These are phyloP conservation scores for Pugionium dolabratum DNA, from an alignment of 345 rosid species.

Conservation along the genomic window DNA sequence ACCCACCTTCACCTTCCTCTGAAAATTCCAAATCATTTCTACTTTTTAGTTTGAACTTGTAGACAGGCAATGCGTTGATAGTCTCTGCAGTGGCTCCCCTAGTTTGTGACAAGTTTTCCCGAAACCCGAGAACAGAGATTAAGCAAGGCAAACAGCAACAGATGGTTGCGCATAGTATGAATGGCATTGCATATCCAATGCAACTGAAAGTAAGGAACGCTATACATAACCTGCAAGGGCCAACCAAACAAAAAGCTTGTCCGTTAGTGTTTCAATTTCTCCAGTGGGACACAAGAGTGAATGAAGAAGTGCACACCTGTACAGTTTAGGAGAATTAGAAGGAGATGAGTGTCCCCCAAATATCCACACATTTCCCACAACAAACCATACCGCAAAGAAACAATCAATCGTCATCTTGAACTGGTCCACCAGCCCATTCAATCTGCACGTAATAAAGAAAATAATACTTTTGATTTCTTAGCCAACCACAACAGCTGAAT, in stretches of 20 bases:
- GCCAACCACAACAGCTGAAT: slow-evolving; percentile 1
- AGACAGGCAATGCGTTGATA: slow-evolving; percentile 72
- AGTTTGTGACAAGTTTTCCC: slow-evolving; percentile 69
- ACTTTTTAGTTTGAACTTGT: slow-evolving; percentile 60
- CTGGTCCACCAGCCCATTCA: slow-evolving; percentile 71
- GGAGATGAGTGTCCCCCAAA: slow-evolving; percentile 80
- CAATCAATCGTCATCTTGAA: slow-evolving; percentile 89
- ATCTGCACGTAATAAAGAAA: slow-evolving; percentile 45
- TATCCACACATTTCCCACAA: slow-evolving; percentile 93
- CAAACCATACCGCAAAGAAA: slow-evolving; percentile 96
- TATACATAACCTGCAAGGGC: slow-evolving; percentile 74
- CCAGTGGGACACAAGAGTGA: background rate
- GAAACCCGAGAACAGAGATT: slow-evolving; percentile 77
- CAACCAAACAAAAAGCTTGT: slow-evolving; percentile 26
- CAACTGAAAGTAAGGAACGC: slow-evolving; percentile 92
- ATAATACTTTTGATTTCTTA: background rate
- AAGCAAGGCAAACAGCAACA: slow-evolving; percentile 94
- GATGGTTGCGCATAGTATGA: slow-evolving; percentile 83
- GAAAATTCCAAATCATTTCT: slow-evolving; percentile 47
- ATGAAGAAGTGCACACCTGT: slow-evolving; percentile 49
- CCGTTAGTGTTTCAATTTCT: slow-evolving; percentile 7
- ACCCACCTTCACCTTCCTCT: slow-evolving; percentile 60
- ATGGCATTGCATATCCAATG: slow-evolving; percentile 93
- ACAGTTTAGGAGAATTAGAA: slow-evolving; percentile 83
- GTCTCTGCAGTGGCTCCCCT: slow-evolving; percentile 75